These are phyloP conservation scores for Teunomyces tritomae DNA, from an alignment of 805 yeast genomes.

Conservation along the genomic window DNA sequence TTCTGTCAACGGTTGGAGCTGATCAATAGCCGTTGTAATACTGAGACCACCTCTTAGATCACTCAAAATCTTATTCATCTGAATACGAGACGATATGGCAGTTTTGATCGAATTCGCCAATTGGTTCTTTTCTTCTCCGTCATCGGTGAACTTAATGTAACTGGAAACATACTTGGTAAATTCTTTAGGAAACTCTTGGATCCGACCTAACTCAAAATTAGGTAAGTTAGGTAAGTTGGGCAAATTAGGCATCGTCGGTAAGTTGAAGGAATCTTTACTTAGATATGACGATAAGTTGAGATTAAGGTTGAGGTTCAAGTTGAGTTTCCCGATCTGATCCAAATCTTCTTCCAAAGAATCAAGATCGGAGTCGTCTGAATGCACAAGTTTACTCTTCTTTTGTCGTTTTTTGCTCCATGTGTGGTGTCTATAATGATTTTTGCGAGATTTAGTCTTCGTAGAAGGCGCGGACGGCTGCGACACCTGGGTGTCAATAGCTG, in stretches of 20 bases:
- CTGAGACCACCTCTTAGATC: constrained; percentile 48
- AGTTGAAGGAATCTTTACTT: constrained; percentile 14
- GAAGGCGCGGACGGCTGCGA: neutral
- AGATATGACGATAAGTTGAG: constrained; percentile 22
- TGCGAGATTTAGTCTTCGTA: neutral
- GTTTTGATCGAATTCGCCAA: constrained; percentile 35
- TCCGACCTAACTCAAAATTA: constrained; percentile 20
- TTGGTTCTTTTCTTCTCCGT: constrained; percentile 16
- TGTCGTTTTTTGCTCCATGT: neutral
- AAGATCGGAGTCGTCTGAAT: constrained; percentile 23
- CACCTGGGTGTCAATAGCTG: neutral
- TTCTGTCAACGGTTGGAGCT: constrained; percentile 47
- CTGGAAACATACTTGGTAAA: constrained; percentile 28
- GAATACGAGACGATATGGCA: constrained; percentile 39
- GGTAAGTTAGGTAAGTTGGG: constrained; percentile 23
- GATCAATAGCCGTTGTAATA: constrained; percentile 49
- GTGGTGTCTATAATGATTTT: constrained; percentile 1
- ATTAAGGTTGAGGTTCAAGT: constrained; percentile 25
- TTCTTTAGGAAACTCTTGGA: constrained; percentile 28
- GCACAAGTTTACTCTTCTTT: neutral
- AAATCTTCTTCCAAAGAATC: constrained; percentile 46
- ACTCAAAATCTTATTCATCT: constrained; percentile 38
- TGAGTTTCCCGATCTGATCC: constrained; percentile 50
- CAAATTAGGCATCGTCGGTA: constrained; percentile 22
- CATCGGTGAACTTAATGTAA: constrained; percentile 17